A percentile compares a stretch with the other conserved stretches of the same genome.
These are phyloP conservation scores for Chaetomium olivaceum DNA, from an alignment of 2,329 filamentous ascomycete species.

Conservation along the genomic window DNA sequence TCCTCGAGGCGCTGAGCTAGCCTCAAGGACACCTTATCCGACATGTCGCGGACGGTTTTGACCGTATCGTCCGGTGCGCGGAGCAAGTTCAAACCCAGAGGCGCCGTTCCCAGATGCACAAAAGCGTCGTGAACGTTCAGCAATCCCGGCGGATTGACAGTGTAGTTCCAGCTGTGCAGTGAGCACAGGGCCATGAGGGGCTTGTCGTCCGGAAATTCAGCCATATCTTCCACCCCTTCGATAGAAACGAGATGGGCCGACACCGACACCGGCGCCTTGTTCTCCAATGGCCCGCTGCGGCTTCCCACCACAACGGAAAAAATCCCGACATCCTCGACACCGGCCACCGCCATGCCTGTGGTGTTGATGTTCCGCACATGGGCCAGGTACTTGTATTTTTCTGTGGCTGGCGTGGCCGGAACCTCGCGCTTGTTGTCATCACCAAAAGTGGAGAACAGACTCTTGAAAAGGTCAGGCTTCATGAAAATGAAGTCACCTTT, in stretches of 20 bases:
- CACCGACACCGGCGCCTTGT: constrained; percentile 33
- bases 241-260: constrained; percentile 43
- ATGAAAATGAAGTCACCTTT: constrained; percentile 39
- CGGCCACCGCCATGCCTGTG: constrained; percentile 41
- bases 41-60: no score
- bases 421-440: constrained; percentile 10
- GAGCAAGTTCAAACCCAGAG: no score
- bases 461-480: constrained; percentile 1
- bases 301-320: constrained; percentile 41
- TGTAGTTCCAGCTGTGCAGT: constrained; percentile 46
- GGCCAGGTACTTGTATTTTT: constrained; percentile 38
- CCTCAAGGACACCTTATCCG: background rate
- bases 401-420: constrained; percentile 23
- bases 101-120: constrained; percentile 2
- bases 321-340: constrained; percentile 34
- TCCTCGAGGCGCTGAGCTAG: constrained; percentile 34
- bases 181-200: constrained; percentile 40
- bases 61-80: no score
- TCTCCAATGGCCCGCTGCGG: constrained; percentile 39
- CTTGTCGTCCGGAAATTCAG: constrained; percentile 19
- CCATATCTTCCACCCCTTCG: constrained; percentile 39
- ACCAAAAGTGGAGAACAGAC: constrained; percentile 31
- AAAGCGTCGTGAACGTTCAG: constrained; percentile 41
- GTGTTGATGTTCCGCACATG: constrained; percentile 46
- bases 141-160: constrained; percentile 36